Evolutionary conservation across 164 flowering plant species (phyloP).

Genomic region (Tetracentron sinense): DNA sequence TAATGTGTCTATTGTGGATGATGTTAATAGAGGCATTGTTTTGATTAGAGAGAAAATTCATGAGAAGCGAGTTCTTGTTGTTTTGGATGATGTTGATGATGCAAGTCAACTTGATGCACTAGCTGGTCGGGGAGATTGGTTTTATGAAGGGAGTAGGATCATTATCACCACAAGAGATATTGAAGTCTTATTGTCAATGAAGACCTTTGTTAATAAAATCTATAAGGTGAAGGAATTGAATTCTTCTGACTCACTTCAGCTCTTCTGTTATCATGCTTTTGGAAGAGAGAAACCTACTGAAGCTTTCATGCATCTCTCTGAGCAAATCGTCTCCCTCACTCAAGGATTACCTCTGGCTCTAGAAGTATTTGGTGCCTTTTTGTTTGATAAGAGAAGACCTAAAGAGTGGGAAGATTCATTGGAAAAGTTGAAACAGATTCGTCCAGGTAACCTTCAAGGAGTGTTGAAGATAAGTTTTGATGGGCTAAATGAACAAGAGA

Average conservation of each 20-base stretch:
- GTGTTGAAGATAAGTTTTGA: constrained; percentile 41
- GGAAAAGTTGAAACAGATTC: constrained; percentile 29
- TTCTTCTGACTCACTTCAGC: constrained; percentile 22
- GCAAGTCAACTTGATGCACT: constrained; percentile 10
- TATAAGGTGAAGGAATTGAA: constrained; percentile 28
- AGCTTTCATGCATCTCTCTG: not conserved
- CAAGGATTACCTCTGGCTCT: constrained; percentile 14
- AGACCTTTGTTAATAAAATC: constrained; percentile 6
- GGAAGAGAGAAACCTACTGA: constrained; percentile 4
- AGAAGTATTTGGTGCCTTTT: constrained; percentile 17
- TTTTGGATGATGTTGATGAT: constrained; percentile 28
- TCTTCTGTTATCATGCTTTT: constrained; percentile 27
- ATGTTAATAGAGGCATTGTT: not conserved
- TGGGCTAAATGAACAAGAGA: constrained; percentile 33
- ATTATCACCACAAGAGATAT: constrained; percentile 18
- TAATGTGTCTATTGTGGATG: not conserved
- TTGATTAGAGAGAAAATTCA: constrained; percentile 7
- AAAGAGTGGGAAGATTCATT: constrained; percentile 42
- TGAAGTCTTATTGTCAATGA: constrained; percentile 10
- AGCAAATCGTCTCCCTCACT: constrained; percentile 2
- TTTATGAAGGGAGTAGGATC: constrained; percentile 21
- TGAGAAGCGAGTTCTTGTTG: constrained; percentile 24
- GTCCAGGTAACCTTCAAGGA: constrained; percentile 26
- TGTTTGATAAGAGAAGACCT: constrained; percentile 8
- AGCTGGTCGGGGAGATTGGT: constrained; percentile 17